Conservation (phyloP, 352 stramenopile species). For the Thalassiosira sp. region DNA sequence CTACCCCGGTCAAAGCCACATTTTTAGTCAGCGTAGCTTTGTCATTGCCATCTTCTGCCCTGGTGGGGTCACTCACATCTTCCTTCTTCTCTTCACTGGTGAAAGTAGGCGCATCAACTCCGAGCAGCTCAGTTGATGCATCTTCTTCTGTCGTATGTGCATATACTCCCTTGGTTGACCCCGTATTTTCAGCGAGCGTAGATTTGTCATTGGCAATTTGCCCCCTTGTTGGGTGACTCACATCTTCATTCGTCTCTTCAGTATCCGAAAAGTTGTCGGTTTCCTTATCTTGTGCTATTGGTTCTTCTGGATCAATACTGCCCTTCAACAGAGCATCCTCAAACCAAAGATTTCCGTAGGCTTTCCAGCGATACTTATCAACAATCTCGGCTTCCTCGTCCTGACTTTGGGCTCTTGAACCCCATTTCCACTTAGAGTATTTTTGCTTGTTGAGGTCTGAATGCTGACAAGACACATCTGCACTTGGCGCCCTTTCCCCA, state of each 20-base stretch:
- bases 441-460: not conserved
- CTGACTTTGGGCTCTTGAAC: not conserved
- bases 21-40: too few relatives aligned
- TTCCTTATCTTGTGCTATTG: not conserved
- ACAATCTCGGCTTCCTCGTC: not conserved
- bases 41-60: too few relatives aligned
- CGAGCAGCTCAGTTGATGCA: not conserved
- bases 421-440: constrained; percentile 24
- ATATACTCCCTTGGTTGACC: not conserved
- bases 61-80: too few relatives aligned
- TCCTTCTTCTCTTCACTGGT: too few relatives aligned
- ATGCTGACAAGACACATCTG: not conserved
- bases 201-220: not conserved
- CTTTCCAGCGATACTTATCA: constrained; percentile 12
- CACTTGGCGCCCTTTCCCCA: constrained; percentile 1
- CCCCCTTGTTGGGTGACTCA: not conserved
- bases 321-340: constrained; percentile 27
- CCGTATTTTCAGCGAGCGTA: not conserved
- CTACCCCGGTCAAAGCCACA: too few relatives aligned
- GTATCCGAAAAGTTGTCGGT: not conserved
- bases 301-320: not conserved
- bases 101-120: too few relatives aligned
- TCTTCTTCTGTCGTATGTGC: not conserved
- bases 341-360: constrained; percentile 33
- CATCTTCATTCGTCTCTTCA: constrained; percentile 2